These are phyloP conservation scores for Ceriops zippeliana DNA, from an alignment of 345 rosid species.

Conservation along the genomic window DNA sequence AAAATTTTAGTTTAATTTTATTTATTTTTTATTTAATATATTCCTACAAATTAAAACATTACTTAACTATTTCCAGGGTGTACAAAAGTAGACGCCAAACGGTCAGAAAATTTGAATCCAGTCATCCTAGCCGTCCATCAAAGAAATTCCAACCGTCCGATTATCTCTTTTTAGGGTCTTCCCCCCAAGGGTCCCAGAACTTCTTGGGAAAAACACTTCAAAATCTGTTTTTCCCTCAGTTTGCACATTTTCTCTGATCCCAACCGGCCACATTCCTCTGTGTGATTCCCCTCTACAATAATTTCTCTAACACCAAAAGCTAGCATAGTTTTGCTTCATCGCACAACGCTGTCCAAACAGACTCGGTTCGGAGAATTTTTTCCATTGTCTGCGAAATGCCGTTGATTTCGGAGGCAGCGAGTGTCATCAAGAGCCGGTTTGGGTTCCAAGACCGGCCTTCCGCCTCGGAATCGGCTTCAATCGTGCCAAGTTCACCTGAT, in stretches of 20 bases:
- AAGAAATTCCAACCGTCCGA: constrained; percentile 21
- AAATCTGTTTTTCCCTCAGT: neutral
- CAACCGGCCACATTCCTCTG: neutral
- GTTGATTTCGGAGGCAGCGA: constrained; percentile 71
- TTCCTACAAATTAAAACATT: no score
- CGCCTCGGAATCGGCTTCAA: constrained; percentile 41
- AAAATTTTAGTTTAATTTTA: no score
- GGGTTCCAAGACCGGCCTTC: constrained; percentile 64
- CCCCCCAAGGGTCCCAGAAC: neutral
- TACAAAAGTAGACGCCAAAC: constrained; percentile 21
- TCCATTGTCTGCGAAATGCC: constrained; percentile 41
- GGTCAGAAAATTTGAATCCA: constrained; percentile 26
- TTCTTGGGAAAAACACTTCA: neutral
- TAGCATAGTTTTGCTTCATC: neutral
- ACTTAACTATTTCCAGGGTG: no score
- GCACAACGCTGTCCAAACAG: neutral
- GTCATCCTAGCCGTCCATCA: constrained; percentile 26
- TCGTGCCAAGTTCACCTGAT: constrained; percentile 45
- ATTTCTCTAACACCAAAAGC: neutral
- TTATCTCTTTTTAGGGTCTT: neutral
- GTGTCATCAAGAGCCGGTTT: constrained; percentile 78
- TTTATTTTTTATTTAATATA: no score
- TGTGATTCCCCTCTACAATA: neutral
- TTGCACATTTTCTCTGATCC: neutral
- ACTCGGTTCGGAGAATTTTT: no score